Evolutionary conservation across 345 rosid species (phyloP), one percentile per base, ranked within the genome.

Genomic region (Microcos paniculata): DNA sequence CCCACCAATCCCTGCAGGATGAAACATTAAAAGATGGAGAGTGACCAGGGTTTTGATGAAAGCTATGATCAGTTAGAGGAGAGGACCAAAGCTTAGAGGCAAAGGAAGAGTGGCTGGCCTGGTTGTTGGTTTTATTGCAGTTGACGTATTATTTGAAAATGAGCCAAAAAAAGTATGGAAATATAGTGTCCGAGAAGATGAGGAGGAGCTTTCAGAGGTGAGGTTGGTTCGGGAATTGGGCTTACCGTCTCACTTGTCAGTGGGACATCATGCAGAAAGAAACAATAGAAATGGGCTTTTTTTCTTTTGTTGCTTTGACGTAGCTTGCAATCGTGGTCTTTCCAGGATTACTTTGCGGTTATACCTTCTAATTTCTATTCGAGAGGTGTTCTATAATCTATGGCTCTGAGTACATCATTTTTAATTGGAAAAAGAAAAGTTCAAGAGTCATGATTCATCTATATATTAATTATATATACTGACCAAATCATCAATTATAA

Each of bases 201-300:
- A 76, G 78, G 82, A 56, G 84, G 83, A 81, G 91, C 89, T 92
- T 87, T 91, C 96, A 81, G 33, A 49, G 38, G 65, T 13, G 64
- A 57, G 65, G 66, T 59, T 58, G 66, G 64, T 72, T 72, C 49
- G 8, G 31, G 58, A 46, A 61, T 46, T 70, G 51, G 76, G 72
- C 77, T 84, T 82, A 84, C 84, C 77, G 76, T 73, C 73, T 59
- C 38, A 38, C 28, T 33, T 53, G 49, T 23, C 67, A 64, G 79
- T 67, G 75, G 61, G 72, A 66, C 79, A 64, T 72, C 71, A 18
- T 62, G 76, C 67, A 63, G 28, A 30, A n/a, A 35, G 14, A 11
- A 49, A 45, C 26, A 2, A 23, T 3, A 26, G 4, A 46, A 38
- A 38, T 24, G 26, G 63, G 3, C 0, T n/a, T 10, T 23, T 33